Conservation (phyloP, 1,284 basidiomycete genomes). For the Trichosporon asahii region DNA sequence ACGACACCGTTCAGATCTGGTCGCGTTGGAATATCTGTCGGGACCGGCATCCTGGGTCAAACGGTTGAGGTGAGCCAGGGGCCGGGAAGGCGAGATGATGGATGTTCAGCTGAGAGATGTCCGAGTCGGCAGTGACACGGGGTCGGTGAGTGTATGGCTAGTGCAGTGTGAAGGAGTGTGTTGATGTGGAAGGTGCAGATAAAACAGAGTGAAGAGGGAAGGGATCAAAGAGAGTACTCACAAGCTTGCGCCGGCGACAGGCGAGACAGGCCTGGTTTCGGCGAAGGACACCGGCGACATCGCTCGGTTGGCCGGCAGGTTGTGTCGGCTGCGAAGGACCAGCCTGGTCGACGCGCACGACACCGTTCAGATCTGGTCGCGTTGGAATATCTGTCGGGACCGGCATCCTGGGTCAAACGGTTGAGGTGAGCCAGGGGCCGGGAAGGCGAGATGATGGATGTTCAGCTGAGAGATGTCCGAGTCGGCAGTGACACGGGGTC, state of each 20-base stretch:
- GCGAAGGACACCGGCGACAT: constrained; percentile 29
- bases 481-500: neutral
- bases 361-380: constrained; percentile 20
- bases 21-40: constrained; percentile 20
- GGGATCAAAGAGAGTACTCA: too few relatives aligned
- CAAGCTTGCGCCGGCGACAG: constrained; percentile 32
- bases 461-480: neutral
- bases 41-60: constrained; percentile 15
- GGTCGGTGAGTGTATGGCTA: too few relatives aligned
- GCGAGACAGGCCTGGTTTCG: constrained; percentile 36
- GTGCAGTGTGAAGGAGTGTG: too few relatives aligned
- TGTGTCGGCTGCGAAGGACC: neutral
- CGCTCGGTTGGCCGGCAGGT: constrained; percentile 18
- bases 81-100: neutral
- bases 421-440: neutral
- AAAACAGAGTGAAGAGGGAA: too few relatives aligned
- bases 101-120: neutral
- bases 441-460: neutral
- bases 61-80: neutral
- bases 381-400: constrained; percentile 21
- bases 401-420: constrained; percentile 10
- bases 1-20: constrained; percentile 21
- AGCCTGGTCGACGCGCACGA: constrained; percentile 19
- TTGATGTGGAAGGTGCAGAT: too few relatives aligned
- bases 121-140: neutral